Percentiles rank a stretch among this genome's conserved stretches.
Evolutionary conservation across 176 grass and related monocot genomes (phyloP).

Genomic region (Raddia distichophylla): DNA sequence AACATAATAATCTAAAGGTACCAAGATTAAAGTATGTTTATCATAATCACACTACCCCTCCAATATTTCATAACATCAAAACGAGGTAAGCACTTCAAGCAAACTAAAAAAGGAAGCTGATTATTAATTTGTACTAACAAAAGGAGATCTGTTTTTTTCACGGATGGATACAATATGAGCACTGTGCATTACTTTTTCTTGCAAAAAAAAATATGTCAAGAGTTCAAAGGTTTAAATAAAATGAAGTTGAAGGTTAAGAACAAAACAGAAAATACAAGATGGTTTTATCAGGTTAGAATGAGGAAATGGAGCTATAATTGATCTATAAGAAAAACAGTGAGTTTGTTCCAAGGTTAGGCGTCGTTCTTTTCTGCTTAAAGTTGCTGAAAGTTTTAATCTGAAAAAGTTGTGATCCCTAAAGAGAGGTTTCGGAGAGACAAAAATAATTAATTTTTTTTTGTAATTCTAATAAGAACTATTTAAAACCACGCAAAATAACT

Average conservation of each 20-base stretch:
- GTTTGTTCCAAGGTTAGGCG: neutral
- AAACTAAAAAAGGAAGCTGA: neutral
- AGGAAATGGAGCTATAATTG: conserved; percentile 1
- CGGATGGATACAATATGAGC: neutral
- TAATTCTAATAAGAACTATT: too few species aligned
- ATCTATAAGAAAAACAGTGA: neutral
- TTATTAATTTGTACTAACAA: neutral
- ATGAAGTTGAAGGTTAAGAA: neutral
- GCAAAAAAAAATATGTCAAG: conserved; percentile 18
- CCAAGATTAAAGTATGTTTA: neutral
- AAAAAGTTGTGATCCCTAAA: too few species aligned
- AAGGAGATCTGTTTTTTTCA: neutral
- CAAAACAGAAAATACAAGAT: neutral
- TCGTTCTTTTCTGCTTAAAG: too few species aligned
- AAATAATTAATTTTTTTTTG: too few species aligned
- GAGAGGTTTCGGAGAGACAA: too few species aligned
- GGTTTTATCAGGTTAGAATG: conserved; percentile 13
- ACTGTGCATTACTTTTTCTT: conserved; percentile 6
- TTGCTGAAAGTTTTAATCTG: too few species aligned
- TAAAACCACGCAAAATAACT: too few species aligned
- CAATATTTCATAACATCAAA: neutral
- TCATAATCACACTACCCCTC: neutral
- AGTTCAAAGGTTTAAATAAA: neutral
- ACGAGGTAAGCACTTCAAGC: conserved; percentile 1
- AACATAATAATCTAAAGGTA: neutral